These are phyloP conservation scores for Yarrowia alimentaria DNA, from an alignment of 805 yeast species.

Conservation along the genomic window DNA sequence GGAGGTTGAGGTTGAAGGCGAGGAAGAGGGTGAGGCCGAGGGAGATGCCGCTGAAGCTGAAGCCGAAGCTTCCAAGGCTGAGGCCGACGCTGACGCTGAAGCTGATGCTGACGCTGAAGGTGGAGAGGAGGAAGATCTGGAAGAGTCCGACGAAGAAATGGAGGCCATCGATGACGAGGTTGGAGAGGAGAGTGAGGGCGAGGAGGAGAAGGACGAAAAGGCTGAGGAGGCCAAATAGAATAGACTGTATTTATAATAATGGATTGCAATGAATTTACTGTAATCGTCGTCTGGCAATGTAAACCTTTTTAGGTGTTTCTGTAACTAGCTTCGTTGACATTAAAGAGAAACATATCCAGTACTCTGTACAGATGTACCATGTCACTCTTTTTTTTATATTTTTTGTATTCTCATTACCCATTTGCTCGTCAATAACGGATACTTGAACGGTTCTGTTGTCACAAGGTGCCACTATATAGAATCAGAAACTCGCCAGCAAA, in stretches of 20 bases:
- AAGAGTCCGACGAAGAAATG: conserved; percentile 47
- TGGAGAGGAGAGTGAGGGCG: conserved; percentile 42
- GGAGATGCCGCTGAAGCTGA: conserved; percentile 31
- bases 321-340: too few relatives aligned
- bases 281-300: too few relatives aligned
- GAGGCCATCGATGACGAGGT: conserved; percentile 47
- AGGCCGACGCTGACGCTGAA: conserved; percentile 47
- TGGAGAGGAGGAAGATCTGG: conserved; percentile 47
- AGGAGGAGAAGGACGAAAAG: conserved; percentile 4
- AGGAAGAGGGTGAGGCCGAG: conserved; percentile 43
- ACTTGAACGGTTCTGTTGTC: too few relatives aligned
- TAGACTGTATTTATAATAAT: conserved; percentile 7
- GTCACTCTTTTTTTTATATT: too few relatives aligned
- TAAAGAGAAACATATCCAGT: too few relatives aligned
- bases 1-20: conserved; percentile 56
- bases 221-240: background rate
- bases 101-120: conserved; percentile 47
- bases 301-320: too few relatives aligned
- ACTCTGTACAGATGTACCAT: too few relatives aligned
- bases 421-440: too few relatives aligned
- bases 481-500: too few relatives aligned
- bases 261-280: conserved; percentile 4
- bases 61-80: conserved; percentile 29
- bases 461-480: too few relatives aligned
- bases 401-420: too few relatives aligned